Evolutionary conservation across 257 asterid species (phyloP), one percentile per base, ranked within the genome.

Genomic region (Solanum etuberosum): DNA sequence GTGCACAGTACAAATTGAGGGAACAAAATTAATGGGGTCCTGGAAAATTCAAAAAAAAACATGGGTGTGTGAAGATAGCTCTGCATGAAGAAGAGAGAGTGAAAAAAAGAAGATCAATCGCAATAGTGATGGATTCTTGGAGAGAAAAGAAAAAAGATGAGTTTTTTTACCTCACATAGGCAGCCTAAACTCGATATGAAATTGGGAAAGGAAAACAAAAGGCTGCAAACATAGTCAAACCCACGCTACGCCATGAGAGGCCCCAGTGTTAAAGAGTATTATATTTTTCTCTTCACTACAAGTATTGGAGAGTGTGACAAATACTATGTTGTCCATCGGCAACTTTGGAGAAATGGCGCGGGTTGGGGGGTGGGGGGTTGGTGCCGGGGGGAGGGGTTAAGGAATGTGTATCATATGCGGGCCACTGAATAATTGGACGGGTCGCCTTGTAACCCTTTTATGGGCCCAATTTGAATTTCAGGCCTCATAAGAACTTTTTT

Each of bases 241-340:
- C 35, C 84, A 77, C 84, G 84, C 84, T 77, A 77, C 63, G 40
- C 84, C 84, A 80, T 80, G 84, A 80, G 67, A 46, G 42, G 67
- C 67, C 84, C 84, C 84, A 80, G 40, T 9, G 84, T 46, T 29
- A 14, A 14, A 4, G 84, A 42, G 38, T 77, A 77, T 77, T 77
- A 77, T 42, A 77, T 40, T 76, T n/a, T 40, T 42, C 23, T 40
- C 65, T 78, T 43, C 61, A 25, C 8, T 4, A 25, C 59, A 38
- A 12, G 59, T 78, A 78, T 78, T 5, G 63, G 35, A 43, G 27
- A 7, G 65, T 25, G 84, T 29, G 84, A 43, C 65, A 20, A 73
- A 73, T 37, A 6, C 54, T 43, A 78, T 27, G 84, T 78, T 78
- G 63, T 76, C 59, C 59, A 76, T 21, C 20, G 15, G 31, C 14